These are phyloP conservation scores for Emericellopsis cladophorae DNA, from an alignment of 2,329 filamentous ascomycete species.

Conservation along the genomic window DNA sequence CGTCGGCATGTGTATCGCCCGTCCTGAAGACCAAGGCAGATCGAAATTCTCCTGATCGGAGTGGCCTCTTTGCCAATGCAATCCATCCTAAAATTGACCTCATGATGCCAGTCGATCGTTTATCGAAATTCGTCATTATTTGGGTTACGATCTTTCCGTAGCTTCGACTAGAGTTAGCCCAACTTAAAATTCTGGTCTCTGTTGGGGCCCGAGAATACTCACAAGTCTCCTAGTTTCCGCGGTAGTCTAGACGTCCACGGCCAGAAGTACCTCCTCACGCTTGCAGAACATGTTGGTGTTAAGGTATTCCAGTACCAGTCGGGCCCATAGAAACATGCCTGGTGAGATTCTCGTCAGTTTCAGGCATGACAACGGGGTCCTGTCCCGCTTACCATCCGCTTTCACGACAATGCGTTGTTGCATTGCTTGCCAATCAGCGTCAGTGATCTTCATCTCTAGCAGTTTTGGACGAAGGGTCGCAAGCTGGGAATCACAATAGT, in stretches of 20 bases:
- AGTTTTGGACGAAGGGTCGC: not conserved
- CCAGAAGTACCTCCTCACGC: constrained; percentile 8
- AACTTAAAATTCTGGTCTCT: no score
- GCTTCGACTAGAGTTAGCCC: constrained; percentile 3
- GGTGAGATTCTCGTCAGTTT: not conserved
- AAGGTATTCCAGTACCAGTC: constrained; percentile 20
- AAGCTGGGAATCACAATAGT: not conserved
- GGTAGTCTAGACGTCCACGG: no score
- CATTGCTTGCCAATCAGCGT: constrained; percentile 8
- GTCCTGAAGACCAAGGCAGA: constrained; percentile 17
- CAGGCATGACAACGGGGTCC: not conserved
- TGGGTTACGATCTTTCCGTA: constrained; percentile 3
- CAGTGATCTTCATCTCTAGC: constrained; percentile 1
- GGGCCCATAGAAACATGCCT: constrained; percentile 25
- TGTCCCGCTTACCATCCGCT: constrained; percentile 11
- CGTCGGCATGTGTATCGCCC: constrained; percentile 1
- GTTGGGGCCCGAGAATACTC: no score
- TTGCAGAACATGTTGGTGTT: constrained; percentile 14
- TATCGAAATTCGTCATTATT: no score
- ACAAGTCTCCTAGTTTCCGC: no score
- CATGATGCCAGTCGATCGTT: no score
- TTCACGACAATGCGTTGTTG: constrained; percentile 8
- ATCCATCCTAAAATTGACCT: constrained; percentile 19
- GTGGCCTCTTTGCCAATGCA: constrained; percentile 19
- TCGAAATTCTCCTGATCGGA: constrained; percentile 16